Conservation (phyloP, 257 asterid genomes). For the Linaria vulgaris region DNA sequence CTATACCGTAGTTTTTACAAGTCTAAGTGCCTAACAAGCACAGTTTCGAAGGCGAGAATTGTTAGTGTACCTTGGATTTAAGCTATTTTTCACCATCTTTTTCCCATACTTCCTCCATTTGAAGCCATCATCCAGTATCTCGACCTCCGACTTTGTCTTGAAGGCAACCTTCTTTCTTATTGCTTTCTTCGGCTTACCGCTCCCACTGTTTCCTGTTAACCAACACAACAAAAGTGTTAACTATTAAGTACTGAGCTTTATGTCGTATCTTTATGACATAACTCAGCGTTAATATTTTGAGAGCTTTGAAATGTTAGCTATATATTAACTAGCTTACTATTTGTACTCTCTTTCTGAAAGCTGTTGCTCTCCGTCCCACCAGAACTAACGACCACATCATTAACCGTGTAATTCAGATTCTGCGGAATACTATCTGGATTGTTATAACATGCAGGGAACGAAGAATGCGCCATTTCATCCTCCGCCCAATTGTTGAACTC, state of each 20-base stretch:
- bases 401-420: constrained; percentile 29
- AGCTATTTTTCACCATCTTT: constrained; percentile 95
- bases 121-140: constrained; percentile 85
- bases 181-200: constrained; percentile 43
- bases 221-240: not conserved
- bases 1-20: too few species aligned
- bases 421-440: constrained; percentile 22
- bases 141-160: constrained; percentile 77
- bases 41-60: too few species aligned
- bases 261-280: not conserved
- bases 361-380: constrained; percentile 30
- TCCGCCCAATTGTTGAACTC: constrained; percentile 56
- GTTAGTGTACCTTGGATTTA: constrained; percentile 69
- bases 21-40: too few species aligned
- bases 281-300: not conserved
- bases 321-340: constrained; percentile 42
- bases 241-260: not conserved
- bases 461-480: constrained; percentile 38
- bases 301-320: not conserved
- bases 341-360: constrained; percentile 30
- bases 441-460: constrained; percentile 29
- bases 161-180: constrained; percentile 74
- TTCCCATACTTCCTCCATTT: constrained; percentile 98
- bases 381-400: constrained; percentile 19
- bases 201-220: constrained; percentile 47